Evolutionary conservation across 2,329 filamentous ascomycete species (phyloP).

Genomic region (Helicocarpus griseus): DNA sequence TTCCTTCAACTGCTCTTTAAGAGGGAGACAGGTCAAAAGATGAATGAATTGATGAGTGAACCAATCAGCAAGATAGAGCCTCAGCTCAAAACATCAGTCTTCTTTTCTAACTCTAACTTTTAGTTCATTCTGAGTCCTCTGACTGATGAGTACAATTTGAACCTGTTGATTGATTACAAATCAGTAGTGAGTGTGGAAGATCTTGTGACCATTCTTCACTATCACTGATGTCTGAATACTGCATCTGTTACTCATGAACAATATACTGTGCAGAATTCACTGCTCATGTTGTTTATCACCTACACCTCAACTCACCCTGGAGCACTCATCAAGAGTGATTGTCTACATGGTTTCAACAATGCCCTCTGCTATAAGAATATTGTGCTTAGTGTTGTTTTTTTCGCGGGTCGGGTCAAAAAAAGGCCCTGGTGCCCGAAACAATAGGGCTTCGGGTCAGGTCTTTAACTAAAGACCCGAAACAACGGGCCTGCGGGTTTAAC

Average conservation of each 20-base stretch:
- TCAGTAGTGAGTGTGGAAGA: not conserved
- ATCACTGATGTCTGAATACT: conserved; percentile 1
- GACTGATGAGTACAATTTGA: conserved; percentile 3
- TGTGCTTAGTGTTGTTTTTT: not conserved
- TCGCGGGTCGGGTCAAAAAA: too few species aligned
- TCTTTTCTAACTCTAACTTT: not conserved
- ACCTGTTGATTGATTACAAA: conserved; percentile 1
- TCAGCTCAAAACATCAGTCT: not conserved
- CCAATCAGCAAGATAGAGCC: not conserved
- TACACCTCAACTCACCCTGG: not conserved
- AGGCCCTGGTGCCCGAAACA: too few species aligned
- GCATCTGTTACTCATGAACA: conserved; percentile 1
- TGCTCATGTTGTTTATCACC: conserved; percentile 4
- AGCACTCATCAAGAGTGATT: conserved; percentile 3
- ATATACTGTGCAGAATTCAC: conserved; percentile 3
- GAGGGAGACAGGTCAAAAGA: conserved; percentile 5
- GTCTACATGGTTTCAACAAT: conserved; percentile 1
- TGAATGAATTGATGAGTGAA: conserved; percentile 7
- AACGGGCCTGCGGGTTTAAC: too few species aligned
- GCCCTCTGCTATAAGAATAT: conserved; percentile 4
- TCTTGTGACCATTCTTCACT: conserved; percentile 1
- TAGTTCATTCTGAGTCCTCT: conserved; percentile 1
- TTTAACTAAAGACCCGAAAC: too few species aligned
- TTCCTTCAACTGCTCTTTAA: conserved; percentile 7
- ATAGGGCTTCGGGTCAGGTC: too few species aligned